Conservation (phyloP, 805 yeast genomes). For the Yamadazyma philogaea region DNA sequence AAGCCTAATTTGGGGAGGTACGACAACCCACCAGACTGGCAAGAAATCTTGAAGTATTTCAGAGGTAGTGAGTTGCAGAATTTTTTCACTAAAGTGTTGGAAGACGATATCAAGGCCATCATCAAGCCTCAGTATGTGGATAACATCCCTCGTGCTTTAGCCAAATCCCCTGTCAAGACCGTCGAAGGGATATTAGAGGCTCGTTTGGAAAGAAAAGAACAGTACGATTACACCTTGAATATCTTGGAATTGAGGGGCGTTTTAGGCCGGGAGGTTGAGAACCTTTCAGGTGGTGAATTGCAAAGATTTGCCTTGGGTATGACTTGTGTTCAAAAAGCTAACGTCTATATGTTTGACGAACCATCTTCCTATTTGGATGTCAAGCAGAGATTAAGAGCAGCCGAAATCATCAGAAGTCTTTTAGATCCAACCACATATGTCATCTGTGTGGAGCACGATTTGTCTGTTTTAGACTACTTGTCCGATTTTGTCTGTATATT, state of each 20-base stretch:
- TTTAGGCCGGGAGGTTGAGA: slow-evolving; percentile 80
- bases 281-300: slow-evolving; percentile 96
- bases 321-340: slow-evolving; percentile 93
- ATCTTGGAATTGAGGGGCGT: slow-evolving; percentile 74
- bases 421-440: slow-evolving; percentile 76
- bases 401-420: slow-evolving; percentile 85
- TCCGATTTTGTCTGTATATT: slow-evolving; percentile 96
- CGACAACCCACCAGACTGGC: slow-evolving; percentile 98
- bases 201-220: slow-evolving; percentile 69
- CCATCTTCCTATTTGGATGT: slow-evolving; percentile 98
- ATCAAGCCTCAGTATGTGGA: slow-evolving; percentile 99
- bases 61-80: slow-evolving; percentile 98
- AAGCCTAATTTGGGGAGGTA: slow-evolving; percentile 93
- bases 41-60: slow-evolving; percentile 83
- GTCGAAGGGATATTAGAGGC: slow-evolving; percentile 82
- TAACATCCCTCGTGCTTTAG: slow-evolving; percentile 91
- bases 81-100: slow-evolving; percentile 89
- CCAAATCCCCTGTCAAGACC: slow-evolving; percentile 78
- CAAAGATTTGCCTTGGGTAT: slow-evolving; percentile 98
- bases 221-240: slow-evolving; percentile 60
- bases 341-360: slow-evolving; percentile 98
- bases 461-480: slow-evolving; percentile 93
- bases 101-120: slow-evolving; percentile 92
- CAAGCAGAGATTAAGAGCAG: slow-evolving; percentile 97
- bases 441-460: slow-evolving; percentile 97